Evolutionary conservation across 2,329 filamentous ascomycete species (phyloP).

Genomic region (Colletotrichum trifolii): DNA sequence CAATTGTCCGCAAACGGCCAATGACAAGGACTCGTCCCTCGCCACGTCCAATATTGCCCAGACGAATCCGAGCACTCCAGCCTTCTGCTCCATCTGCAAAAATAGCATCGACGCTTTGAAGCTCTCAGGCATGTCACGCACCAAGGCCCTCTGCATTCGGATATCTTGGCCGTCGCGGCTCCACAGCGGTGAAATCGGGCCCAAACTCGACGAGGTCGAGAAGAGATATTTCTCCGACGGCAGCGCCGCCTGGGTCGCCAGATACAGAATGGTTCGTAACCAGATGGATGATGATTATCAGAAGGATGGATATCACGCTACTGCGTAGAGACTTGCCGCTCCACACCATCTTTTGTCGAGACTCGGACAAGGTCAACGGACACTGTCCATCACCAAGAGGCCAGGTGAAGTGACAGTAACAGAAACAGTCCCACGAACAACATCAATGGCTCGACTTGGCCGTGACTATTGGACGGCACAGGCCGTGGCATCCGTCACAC

Average conservation of each 20-base stretch:
- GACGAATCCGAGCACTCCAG: too few species aligned
- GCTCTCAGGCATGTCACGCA: constrained; percentile 9
- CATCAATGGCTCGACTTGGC: constrained; percentile 3
- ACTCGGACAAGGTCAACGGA: too few species aligned
- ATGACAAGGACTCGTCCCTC: too few species aligned
- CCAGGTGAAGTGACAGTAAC: not conserved
- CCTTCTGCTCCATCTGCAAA: not conserved
- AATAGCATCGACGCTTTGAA: constrained; percentile 1
- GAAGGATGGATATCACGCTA: not conserved
- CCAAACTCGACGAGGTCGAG: constrained; percentile 13
- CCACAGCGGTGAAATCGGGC: constrained; percentile 14
- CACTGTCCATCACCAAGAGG: too few species aligned
- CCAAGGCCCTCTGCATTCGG: constrained; percentile 11
- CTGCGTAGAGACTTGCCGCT: too few species aligned
- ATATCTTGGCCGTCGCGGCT: constrained; percentile 5
- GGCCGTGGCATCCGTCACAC: not conserved
- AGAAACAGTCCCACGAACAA: not conserved
- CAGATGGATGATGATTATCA: not conserved
- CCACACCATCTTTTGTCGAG: too few species aligned
- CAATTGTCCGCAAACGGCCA: too few species aligned
- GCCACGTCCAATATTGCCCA: too few species aligned
- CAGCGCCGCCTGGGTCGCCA: constrained; percentile 2
- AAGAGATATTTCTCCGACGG: constrained; percentile 14
- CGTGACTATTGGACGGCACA: constrained; percentile 17
- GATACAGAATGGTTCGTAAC: constrained; percentile 7